Percentiles rank a stretch among this genome's conserved stretches.
phyloP scores from a whole-genome alignment of 495 filamentous ascomycete species.

The Cairneyella variabilis region DNA sequence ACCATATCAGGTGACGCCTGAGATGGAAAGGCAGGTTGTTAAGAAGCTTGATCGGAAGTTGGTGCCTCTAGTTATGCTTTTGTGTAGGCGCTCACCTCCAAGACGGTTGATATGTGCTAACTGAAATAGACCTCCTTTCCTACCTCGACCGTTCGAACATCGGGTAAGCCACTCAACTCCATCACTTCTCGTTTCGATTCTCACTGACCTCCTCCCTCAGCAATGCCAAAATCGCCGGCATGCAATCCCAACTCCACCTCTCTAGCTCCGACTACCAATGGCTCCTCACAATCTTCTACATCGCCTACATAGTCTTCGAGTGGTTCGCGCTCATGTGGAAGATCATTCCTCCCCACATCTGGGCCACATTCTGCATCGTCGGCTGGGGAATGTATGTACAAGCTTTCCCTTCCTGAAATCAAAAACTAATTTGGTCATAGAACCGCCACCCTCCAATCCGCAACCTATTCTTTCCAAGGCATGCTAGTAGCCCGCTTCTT shows the following conservation, averaged over 20 bases:
- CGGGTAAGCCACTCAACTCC: constrained; percentile 8
- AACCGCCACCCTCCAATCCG: constrained; percentile 56
- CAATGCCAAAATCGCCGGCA: constrained; percentile 58
- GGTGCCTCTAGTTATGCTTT: constrained; percentile 45
- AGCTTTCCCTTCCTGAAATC: no score
- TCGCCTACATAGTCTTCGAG: constrained; percentile 63
- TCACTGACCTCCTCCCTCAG: constrained; percentile 31
- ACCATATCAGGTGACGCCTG: constrained; percentile 25
- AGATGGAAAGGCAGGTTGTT: constrained; percentile 51
- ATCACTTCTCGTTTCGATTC: neutral
- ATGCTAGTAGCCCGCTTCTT: constrained; percentile 67
- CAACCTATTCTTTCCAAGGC: constrained; percentile 55
- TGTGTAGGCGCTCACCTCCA: constrained; percentile 39
- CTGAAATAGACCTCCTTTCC: constrained; percentile 53
- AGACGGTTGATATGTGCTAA: neutral
- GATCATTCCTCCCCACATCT: constrained; percentile 37
- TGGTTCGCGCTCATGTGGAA: constrained; percentile 58
- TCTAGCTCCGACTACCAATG: constrained; percentile 49
- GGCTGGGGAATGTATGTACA: constrained; percentile 45
- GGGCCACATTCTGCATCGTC: constrained; percentile 29
- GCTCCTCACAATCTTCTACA: constrained; percentile 79
- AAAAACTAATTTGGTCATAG: no score
- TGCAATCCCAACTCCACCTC: constrained; percentile 37
- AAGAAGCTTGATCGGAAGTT: constrained; percentile 56
- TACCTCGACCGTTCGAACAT: constrained; percentile 68